phyloP scores from a whole-genome alignment of 306 rosid genomes.

The Trifolium fragiferum region DNA sequence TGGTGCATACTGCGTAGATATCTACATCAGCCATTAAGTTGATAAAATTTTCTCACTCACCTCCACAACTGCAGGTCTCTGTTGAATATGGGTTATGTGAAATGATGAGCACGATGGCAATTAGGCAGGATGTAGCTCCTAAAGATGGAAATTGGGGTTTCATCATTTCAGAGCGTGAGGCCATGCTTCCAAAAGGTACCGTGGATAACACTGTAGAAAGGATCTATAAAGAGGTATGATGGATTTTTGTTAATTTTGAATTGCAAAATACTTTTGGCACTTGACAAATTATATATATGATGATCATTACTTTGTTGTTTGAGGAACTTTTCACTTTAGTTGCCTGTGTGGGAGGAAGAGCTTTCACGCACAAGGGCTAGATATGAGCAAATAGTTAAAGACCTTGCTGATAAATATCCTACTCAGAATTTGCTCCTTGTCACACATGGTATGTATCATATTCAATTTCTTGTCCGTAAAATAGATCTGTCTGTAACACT shows the following conservation, averaged over 20 bases:
- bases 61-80: constrained; percentile 58
- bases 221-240: constrained; percentile 68
- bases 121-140: constrained; percentile 58
- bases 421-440: constrained; percentile 82
- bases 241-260: constrained; percentile 6
- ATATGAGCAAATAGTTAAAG: constrained; percentile 61
- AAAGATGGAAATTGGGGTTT: constrained; percentile 80
- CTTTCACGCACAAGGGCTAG: constrained; percentile 53
- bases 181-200: constrained; percentile 69
- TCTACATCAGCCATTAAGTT: neutral
- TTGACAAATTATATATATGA: neutral
- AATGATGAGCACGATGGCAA: constrained; percentile 73
- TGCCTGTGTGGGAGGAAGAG: constrained; percentile 76
- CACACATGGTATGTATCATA: constrained; percentile 84
- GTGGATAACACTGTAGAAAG: constrained; percentile 64
- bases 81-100: constrained; percentile 90
- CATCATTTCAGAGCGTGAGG: constrained; percentile 69
- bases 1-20: neutral
- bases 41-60: neutral
- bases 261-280: neutral
- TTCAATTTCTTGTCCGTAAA: neutral
- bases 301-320: constrained; percentile 21
- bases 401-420: constrained; percentile 78
- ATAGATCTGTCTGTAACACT: neutral
- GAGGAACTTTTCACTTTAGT: constrained; percentile 52